Evolutionary conservation across 2,329 filamentous ascomycete genomes (phyloP), one percentile per base, ranked within the genome.

Genomic region (Curvularia sp.): DNA sequence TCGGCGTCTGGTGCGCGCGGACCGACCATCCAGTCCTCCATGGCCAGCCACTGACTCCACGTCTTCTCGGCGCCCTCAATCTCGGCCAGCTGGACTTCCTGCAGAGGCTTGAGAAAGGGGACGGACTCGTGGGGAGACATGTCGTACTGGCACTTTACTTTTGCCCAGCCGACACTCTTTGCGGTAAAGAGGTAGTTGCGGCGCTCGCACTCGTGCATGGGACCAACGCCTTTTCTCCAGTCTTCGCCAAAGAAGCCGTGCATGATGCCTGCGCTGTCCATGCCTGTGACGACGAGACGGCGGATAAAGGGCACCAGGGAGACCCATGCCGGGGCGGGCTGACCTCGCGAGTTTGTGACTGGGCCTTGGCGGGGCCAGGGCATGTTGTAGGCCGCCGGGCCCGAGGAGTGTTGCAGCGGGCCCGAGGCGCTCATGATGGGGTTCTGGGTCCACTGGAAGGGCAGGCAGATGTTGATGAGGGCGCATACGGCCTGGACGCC

Each of bases 1-100:
- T 73, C 71, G n/a, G 70, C 71, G 56, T 74, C 70, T 6, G 89
- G 90, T 30, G 89, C 89, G 60, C 91, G 82, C 1, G 91, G 90
- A 2, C 93, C 93, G n/a, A 97, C 81, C 93, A 97, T 96, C 94
- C 94, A 98, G 77, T 97, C 94, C 77, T 97, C 92, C 92, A 97
- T 96, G 12, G 92, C 92, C 30, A 97, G 80, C 94, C 94, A 98
- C 70, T 94, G 89, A 74, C 92, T 96, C 95, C 95, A 99, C 59
- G 84, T 88, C 61, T 86, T 84, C 79, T 98, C 94, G 0, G 93
- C 93, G 13, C 82, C 85, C 61, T 91, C 86, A 61, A 98, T 91
- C 79, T 98, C 95, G 21, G 87, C 85, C 70, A 94, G 87, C 7
- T 87, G 86, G 0, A 90, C 87, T 53, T 88, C 86, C 69, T 90